phyloP scores from a whole-genome alignment of 345 rosid genomes.

The Durio zibethinus region DNA sequence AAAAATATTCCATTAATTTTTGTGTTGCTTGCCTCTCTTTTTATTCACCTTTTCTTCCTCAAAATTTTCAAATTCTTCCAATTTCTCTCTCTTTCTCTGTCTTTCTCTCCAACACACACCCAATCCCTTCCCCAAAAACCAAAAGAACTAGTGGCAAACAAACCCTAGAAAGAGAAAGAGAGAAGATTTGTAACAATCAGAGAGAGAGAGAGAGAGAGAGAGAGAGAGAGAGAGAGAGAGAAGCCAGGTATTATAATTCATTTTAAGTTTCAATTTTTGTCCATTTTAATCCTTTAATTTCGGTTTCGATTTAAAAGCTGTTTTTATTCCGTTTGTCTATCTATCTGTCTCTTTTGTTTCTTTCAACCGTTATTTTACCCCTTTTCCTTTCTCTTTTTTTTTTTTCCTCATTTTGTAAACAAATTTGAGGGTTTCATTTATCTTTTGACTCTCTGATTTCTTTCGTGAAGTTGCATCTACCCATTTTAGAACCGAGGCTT shows the following conservation, averaged over 20 bases:
- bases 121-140: not conserved
- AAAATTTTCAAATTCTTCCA: not conserved
- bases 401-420: not conserved
- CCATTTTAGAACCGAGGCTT: not conserved
- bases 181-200: not conserved
- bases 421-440: slow-evolving; percentile 15
- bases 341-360: slow-evolving; percentile 32
- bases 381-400: not conserved
- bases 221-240: slow-evolving; percentile 10
- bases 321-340: slow-evolving; percentile 36
- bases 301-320: slow-evolving; percentile 22
- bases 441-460: slow-evolving; percentile 9
- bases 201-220: slow-evolving; percentile 8
- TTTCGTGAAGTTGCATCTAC: not conserved
- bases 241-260: slow-evolving; percentile 17
- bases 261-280: no score
- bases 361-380: slow-evolving; percentile 15
- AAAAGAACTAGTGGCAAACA: not conserved
- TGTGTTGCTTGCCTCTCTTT: not conserved
- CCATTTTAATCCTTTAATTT: slow-evolving; percentile 12
- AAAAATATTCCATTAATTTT: not conserved
- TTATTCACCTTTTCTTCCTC: not conserved
- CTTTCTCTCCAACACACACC: not conserved
- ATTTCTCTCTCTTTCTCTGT: slow-evolving; percentile 21
- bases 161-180: slow-evolving; percentile 12